Base-by-base conservation (phyloP, 2,329 filamentous ascomycete species). In the Aspergillus neoniger region DNA sequence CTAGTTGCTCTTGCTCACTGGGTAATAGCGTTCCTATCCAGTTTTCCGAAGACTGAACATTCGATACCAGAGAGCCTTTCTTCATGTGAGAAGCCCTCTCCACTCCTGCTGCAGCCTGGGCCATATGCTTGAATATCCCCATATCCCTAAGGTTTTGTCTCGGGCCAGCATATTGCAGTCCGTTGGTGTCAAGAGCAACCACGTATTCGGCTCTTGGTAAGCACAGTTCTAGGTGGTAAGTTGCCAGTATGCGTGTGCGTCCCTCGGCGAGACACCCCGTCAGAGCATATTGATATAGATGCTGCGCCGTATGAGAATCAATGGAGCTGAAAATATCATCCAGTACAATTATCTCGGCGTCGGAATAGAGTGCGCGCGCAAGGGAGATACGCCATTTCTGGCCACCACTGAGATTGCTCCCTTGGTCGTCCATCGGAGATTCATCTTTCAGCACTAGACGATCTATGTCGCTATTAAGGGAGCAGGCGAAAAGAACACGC, bases 301-400 rank as follows among this genome's bases (percentile, higher is more conserved):
- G 53, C n/a, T 55, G 53, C 23, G 53, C 53, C 12, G 53, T 55
- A 12, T 55, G 53, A 14, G 53, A 14, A 21, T 55, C 53, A 25
- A 55, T 55, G n/a, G 53, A 55, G 25, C 53, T 55, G 39, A 55
- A 55, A 23, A 55, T 55, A 21, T 55, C 53, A 36, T 55, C 53
- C n/a, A 55, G 19, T 1, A 55, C 53, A 12, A 55, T 28, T 8
- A 47, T 30, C 39, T 47, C n/a, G 25, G 39, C 53, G 10, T 19
- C 14, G 6, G 53, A 55, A 23, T 55, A 55, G 3, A 55, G 53
- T 1, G 53, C 53, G 19, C 53, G 53, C 1, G 53, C 53, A 1
- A 55, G 39, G 2, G 53, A 55, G 14, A 55, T 32, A 2, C 53
- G 53, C 53, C 53, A 55, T 9, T 44, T 30, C n/a, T 55, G 53